Evolutionary conservation across 768 basidiomycete genomes (phyloP).

Genomic region (Flagelloscypha sp.): DNA sequence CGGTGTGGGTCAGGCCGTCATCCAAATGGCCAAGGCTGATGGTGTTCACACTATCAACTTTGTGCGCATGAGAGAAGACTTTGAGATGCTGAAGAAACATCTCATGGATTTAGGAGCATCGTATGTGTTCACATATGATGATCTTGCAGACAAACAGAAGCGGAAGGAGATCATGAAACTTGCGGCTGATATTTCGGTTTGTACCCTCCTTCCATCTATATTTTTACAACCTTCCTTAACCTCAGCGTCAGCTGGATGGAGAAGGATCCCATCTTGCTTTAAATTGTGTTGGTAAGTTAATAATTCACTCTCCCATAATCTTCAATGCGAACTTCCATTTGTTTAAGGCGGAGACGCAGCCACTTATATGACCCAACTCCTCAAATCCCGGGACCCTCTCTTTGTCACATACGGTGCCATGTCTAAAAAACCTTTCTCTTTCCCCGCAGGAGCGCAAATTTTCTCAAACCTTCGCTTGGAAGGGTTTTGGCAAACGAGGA

Average conservation of each 20-base stretch:
- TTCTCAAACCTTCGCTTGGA: slow-evolving; percentile 74
- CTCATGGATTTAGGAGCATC: slow-evolving; percentile 62
- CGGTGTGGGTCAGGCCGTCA: slow-evolving; percentile 79
- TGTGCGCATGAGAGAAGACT: slow-evolving; percentile 55
- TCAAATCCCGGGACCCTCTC: slow-evolving; percentile 61
- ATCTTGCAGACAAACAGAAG: slow-evolving; percentile 50
- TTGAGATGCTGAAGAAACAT: slow-evolving; percentile 39
- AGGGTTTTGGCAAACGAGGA: slow-evolving; percentile 74
- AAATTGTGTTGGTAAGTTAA: not conserved
- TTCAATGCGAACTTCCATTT: too few species aligned
- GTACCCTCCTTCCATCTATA: slow-evolving; percentile 24
- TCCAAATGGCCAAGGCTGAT: slow-evolving; percentile 70
- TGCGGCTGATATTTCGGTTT: slow-evolving; percentile 56
- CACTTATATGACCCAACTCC: slow-evolving; percentile 55
- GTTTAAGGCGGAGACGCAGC: slow-evolving; percentile 53
- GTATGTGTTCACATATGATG: slow-evolving; percentile 71
- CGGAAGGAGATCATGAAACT: slow-evolving; percentile 50
- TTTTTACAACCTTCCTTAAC: not conserved
- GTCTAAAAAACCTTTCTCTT: slow-evolving; percentile 71
- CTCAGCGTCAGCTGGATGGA: slow-evolving; percentile 25
- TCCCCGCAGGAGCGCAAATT: slow-evolving; percentile 75
- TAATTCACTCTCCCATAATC: too few species aligned
- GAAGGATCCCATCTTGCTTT: slow-evolving; percentile 42
- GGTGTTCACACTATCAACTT: slow-evolving; percentile 77
- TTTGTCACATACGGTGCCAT: slow-evolving; percentile 87